phyloP scores from a whole-genome alignment of 768 basidiomycete species.

The Mycena sanguinolenta region DNA sequence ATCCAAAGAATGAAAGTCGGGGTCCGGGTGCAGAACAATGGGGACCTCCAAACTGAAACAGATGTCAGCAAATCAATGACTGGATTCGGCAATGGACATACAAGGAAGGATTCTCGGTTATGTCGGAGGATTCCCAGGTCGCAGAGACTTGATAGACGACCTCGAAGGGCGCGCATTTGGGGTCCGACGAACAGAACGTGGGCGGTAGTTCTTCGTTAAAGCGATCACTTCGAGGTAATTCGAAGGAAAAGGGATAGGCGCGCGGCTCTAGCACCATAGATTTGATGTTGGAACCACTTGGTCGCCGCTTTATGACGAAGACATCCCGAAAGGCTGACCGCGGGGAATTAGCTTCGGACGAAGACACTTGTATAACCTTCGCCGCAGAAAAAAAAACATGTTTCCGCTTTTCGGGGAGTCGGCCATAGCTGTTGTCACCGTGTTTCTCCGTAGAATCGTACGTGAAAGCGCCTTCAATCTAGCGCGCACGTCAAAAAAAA shows the following conservation, averaged over 20 bases:
- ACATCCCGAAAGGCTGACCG: conserved; percentile 59
- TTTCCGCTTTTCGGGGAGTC: conserved; percentile 45
- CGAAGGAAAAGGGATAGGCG: conserved; percentile 67
- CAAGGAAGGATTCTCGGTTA: conserved; percentile 59
- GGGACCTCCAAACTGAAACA: conserved; percentile 72
- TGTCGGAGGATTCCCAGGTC: conserved; percentile 68
- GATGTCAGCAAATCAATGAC: conserved; percentile 25
- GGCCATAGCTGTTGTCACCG: conserved; percentile 36
- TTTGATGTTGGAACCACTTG: conserved; percentile 58
- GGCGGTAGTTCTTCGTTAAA: conserved; percentile 73
- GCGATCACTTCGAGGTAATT: conserved; percentile 63
- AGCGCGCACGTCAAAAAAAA: conserved; percentile 17
- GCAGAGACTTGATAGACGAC: conserved; percentile 70
- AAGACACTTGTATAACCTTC: conserved; percentile 56
- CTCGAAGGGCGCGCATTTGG: conserved; percentile 46
- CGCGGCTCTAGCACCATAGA: conserved; percentile 49
- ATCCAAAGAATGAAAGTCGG: conserved; percentile 71
- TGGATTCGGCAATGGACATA: conserved; percentile 49
- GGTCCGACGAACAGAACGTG: conserved; percentile 60
- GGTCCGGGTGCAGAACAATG: conserved; percentile 70
- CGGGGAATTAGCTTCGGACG: conserved; percentile 45
- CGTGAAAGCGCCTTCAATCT: conserved; percentile 77
- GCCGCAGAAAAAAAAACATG: conserved; percentile 67
- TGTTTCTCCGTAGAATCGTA: conserved; percentile 52
- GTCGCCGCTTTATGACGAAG: conserved; percentile 57